Evolutionary conservation across 2,329 filamentous ascomycete species (phyloP).

Genomic region (Lachnellula suecica): DNA sequence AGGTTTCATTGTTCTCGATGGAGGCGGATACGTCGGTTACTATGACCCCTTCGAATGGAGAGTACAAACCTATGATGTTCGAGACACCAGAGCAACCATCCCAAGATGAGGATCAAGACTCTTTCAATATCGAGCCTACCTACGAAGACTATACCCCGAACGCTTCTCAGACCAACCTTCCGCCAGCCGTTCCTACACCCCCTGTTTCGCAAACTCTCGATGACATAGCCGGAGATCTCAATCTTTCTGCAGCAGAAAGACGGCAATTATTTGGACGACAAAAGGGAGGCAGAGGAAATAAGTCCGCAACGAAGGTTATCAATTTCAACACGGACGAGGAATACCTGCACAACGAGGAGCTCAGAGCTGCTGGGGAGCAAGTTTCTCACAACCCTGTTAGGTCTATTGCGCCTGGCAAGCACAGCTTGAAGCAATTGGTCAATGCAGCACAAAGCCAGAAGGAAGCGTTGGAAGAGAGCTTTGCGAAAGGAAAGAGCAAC

Average conservation of each 20-base stretch:
- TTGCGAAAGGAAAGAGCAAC: constrained; percentile 76
- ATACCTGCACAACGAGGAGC: constrained; percentile 79
- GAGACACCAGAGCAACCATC: constrained; percentile 17
- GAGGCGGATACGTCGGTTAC: constrained; percentile 37
- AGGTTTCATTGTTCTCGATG: constrained; percentile 70
- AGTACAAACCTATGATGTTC: constrained; percentile 55
- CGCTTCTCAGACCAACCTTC: constrained; percentile 20
- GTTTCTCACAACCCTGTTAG: constrained; percentile 79
- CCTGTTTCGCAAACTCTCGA: constrained; percentile 56
- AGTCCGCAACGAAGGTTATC: constrained; percentile 63
- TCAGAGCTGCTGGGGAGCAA: constrained; percentile 69
- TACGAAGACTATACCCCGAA: constrained; percentile 32
- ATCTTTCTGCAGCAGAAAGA: constrained; percentile 73
- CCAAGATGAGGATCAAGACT: constrained; percentile 11
- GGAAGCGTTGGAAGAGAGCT: constrained; percentile 89
- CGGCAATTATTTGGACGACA: constrained; percentile 83
- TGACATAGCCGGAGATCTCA: constrained; percentile 72
- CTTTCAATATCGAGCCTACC: constrained; percentile 19
- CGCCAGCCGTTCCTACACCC: constrained; percentile 24
- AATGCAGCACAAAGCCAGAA: constrained; percentile 78
- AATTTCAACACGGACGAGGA: constrained; percentile 89
- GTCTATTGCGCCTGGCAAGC: constrained; percentile 81
- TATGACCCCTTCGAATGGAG: constrained; percentile 17
- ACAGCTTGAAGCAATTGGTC: constrained; percentile 84
- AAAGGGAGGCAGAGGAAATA: constrained; percentile 36